Evolutionary conservation across 345 rosid genomes (phyloP).

Genomic region (Gossypium raimondii): DNA sequence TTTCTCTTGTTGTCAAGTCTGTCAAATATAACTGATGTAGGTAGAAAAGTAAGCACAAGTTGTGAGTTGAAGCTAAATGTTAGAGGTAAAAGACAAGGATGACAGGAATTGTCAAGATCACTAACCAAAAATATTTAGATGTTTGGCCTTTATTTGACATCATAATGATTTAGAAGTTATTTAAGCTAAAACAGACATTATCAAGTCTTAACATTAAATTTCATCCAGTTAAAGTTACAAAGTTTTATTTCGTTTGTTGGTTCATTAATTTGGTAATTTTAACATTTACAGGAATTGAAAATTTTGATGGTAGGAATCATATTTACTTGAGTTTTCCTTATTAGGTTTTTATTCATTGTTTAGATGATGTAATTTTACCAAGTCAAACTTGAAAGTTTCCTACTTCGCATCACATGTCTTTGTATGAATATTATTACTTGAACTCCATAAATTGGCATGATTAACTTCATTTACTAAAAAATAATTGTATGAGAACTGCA

Average conservation of each 20-base stretch:
- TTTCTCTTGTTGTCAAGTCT: slow-evolving; percentile 90
- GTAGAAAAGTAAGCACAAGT: slow-evolving; percentile 4
- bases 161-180: not conserved
- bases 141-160: not conserved
- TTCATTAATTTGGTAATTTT: not conserved
- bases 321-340: not conserved
- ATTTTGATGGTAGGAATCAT: not conserved
- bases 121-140: not conserved
- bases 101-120: slow-evolving; percentile 1
- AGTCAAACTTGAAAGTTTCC: not conserved
- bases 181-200: not conserved
- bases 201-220: not conserved
- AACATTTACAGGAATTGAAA: not conserved
- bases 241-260: not conserved
- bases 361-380: not conserved
- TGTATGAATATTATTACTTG: not conserved
- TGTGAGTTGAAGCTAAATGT: slow-evolving; percentile 16
- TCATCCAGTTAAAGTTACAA: not conserved
- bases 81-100: not conserved
- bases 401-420: not conserved
- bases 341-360: not conserved
- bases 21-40: slow-evolving; percentile 84
- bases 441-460: not conserved
- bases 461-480: not conserved
- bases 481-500: not conserved